phyloP scores from a whole-genome alignment of 768 basidiomycete species.

The Auricularia heimuer region DNA sequence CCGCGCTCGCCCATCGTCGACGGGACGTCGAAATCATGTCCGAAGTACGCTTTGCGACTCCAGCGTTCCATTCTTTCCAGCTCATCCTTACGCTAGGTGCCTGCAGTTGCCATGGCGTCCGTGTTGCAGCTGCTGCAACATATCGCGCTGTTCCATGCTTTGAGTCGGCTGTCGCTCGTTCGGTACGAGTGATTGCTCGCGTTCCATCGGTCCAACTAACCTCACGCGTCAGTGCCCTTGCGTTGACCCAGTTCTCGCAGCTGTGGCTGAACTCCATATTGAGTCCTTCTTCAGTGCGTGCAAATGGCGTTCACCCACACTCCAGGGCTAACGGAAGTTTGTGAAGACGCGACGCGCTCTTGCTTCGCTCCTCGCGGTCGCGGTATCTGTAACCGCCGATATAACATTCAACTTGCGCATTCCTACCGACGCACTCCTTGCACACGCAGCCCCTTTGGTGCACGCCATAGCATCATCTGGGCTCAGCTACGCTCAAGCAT shows the following conservation, averaged over 20 bases:
- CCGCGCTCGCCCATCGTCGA: slow-evolving; percentile 58
- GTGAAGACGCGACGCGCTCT: slow-evolving; percentile 41
- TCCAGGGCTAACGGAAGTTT: neutral
- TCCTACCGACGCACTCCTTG: slow-evolving; percentile 41
- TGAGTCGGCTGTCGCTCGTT: slow-evolving; percentile 56
- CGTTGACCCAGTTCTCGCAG: slow-evolving; percentile 61
- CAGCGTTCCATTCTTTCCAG: slow-evolving; percentile 8
- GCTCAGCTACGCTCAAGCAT: neutral
- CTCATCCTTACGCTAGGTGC: slow-evolving; percentile 39
- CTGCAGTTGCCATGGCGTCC: slow-evolving; percentile 57
- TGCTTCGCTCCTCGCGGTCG: slow-evolving; percentile 37
- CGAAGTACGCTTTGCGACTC: slow-evolving; percentile 36
- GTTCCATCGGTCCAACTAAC: slow-evolving; percentile 2
- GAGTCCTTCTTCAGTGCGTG: slow-evolving; percentile 37
- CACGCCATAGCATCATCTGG: slow-evolving; percentile 3
- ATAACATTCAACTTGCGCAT: slow-evolving; percentile 31
- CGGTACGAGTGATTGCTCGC: slow-evolving; percentile 36
- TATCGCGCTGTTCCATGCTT: slow-evolving; percentile 53
- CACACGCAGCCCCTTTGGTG: slow-evolving; percentile 48
- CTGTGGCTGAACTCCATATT: slow-evolving; percentile 53
- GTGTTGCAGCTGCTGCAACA: slow-evolving; percentile 60
- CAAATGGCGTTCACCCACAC: neutral
- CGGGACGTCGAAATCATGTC: slow-evolving; percentile 42
- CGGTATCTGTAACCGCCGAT: slow-evolving; percentile 51
- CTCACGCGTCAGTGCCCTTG: slow-evolving; percentile 41